phyloP scores from a whole-genome alignment of 495 filamentous ascomycete genomes.

The Recurvomyces mirabilis region DNA sequence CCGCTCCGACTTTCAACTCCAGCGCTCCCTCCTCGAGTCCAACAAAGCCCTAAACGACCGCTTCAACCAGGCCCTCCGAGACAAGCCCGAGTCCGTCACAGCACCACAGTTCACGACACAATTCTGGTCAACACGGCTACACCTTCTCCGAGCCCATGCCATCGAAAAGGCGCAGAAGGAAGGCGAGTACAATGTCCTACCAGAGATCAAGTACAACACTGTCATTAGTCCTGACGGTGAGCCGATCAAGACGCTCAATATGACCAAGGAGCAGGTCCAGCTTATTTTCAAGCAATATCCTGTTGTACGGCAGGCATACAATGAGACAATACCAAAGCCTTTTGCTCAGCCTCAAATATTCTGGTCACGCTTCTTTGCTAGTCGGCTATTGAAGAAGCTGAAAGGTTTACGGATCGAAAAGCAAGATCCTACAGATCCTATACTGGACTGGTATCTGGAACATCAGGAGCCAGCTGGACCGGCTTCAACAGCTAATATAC shows the following conservation, averaged over 20 bases:
- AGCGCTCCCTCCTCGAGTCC: constrained; percentile 72
- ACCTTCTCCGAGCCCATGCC: constrained; percentile 76
- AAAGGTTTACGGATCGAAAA: constrained; percentile 77
- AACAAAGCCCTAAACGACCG: constrained; percentile 61
- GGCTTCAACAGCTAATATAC: constrained; percentile 42
- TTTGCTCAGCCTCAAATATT: constrained; percentile 55
- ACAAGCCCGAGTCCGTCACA: constrained; percentile 70
- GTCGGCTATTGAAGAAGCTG: constrained; percentile 77
- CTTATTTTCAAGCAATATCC: constrained; percentile 90
- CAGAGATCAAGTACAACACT: constrained; percentile 53
- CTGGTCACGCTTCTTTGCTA: constrained; percentile 87
- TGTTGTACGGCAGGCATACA: constrained; percentile 78
- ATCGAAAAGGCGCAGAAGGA: constrained; percentile 75
- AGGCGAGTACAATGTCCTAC: constrained; percentile 85
- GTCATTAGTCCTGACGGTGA: constrained; percentile 11
- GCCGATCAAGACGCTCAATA: constrained; percentile 43
- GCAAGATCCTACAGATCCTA: constrained; percentile 54
- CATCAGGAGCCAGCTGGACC: constrained; percentile 40
- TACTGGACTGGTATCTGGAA: constrained; percentile 63
- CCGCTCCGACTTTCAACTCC: constrained; percentile 61
- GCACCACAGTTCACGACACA: constrained; percentile 68
- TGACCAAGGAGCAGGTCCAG: constrained; percentile 85
- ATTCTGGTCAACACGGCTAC: constrained; percentile 84
- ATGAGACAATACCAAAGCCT: constrained; percentile 74
- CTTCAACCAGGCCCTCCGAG: constrained; percentile 65